Conservation (phyloP, 257 asterid genomes). For the Capsicum pubescens region DNA sequence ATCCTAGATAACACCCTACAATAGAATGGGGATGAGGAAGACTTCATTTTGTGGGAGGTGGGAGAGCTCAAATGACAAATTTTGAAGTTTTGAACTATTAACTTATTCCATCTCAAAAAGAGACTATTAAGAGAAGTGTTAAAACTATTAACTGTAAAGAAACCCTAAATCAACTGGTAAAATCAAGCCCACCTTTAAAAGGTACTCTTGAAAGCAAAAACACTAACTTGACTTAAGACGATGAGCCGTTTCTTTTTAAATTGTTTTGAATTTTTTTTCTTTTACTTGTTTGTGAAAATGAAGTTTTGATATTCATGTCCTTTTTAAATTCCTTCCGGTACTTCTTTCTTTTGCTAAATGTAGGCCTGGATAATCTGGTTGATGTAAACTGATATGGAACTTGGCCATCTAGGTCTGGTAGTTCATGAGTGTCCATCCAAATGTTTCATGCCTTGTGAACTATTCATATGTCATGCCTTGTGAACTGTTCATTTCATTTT, state of each 20-base stretch:
- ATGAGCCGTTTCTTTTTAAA: background rate
- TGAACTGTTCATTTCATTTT: slow-evolving; percentile 10
- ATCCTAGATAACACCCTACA: no score
- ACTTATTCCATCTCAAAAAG: background rate
- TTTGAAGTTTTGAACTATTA: background rate
- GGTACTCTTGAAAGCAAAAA: no score
- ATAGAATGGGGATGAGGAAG: no score
- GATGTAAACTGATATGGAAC: slow-evolving; percentile 4
- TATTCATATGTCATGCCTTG: background rate
- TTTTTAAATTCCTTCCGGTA: background rate
- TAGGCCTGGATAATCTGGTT: slow-evolving; percentile 13
- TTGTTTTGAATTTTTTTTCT: background rate
- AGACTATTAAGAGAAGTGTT: background rate
- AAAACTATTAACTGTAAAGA: background rate
- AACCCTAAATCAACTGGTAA: no score
- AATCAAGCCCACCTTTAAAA: no score
- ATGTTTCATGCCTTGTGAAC: no score
- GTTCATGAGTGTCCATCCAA: no score
- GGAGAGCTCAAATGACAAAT: background rate
- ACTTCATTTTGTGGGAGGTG: no score
- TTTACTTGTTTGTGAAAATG: background rate
- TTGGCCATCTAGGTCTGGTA: no score
- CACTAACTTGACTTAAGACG: background rate
- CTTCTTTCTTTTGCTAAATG: background rate
- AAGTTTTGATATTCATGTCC: background rate